Percentiles rank a stretch among this genome's conserved stretches.
Evolutionary conservation across 495 filamentous ascomycete genomes (phyloP).

Genomic region (Astrothelium subdiscretum): DNA sequence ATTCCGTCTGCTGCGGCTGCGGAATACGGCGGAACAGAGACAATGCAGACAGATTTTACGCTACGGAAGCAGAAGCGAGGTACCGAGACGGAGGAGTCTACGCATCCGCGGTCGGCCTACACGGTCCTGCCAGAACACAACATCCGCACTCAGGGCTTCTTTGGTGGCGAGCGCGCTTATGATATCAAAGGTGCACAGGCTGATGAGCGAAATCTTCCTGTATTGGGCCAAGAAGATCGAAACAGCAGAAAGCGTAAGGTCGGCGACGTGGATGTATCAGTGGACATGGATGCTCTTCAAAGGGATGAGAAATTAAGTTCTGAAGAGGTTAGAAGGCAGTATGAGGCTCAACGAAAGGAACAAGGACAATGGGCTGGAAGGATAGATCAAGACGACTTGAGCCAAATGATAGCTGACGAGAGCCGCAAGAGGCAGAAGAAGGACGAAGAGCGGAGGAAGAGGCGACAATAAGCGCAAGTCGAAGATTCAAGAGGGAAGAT

Average conservation of each 20-base stretch:
- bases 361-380: conserved; percentile 58
- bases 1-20: conserved; percentile 68
- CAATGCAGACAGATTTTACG: conserved; percentile 77
- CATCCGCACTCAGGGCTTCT: conserved; percentile 78
- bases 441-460: conserved; percentile 62
- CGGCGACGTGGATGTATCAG: conserved; percentile 83
- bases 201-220: conserved; percentile 42
- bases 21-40: conserved; percentile 60
- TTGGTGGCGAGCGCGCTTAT: conserved; percentile 86
- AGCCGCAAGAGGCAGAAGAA: conserved; percentile 77
- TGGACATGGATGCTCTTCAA: conserved; percentile 69
- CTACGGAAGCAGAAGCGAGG: conserved; percentile 78
- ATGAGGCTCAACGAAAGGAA: conserved; percentile 64
- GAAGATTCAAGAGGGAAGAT: background rate
- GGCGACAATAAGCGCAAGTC: conserved; percentile 23
- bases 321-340: conserved; percentile 56
- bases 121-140: conserved; percentile 84
- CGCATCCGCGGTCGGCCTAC: conserved; percentile 63
- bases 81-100: conserved; percentile 76
- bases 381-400: conserved; percentile 75
- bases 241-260: conserved; percentile 77
- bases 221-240: conserved; percentile 73
- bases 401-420: conserved; percentile 93
- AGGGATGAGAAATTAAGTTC: conserved; percentile 58
- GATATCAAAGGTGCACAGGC: conserved; percentile 51